A percentile compares a stretch with the other conserved stretches of the same genome.
These are phyloP conservation scores for Leccinum sublutescens DNA, from an alignment of 768 basidiomycete species.

Conservation along the genomic window DNA sequence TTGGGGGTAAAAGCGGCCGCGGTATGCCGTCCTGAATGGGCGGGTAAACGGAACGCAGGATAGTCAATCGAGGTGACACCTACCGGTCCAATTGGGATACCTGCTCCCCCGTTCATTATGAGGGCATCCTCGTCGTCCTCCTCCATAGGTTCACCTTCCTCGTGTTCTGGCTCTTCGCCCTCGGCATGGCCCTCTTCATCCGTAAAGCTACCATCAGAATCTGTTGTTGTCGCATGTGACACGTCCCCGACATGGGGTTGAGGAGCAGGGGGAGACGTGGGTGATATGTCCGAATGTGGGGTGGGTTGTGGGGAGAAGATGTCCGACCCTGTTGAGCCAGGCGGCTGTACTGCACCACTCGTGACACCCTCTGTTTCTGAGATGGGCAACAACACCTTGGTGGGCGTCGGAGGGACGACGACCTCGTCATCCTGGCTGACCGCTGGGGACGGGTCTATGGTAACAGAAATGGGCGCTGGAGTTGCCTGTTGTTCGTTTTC, in stretches of 20 bases:
- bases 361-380: conserved; percentile 86
- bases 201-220: conserved; percentile 43
- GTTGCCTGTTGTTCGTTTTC: conserved; percentile 39
- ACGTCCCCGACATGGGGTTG: conserved; percentile 31
- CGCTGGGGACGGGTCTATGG: conserved; percentile 20
- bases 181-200: conserved; percentile 68
- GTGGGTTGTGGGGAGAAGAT: conserved; percentile 29
- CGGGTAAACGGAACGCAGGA: conserved; percentile 5
- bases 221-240: conserved; percentile 32
- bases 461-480: conserved; percentile 20
- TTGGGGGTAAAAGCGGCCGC: conserved; percentile 82
- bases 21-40: conserved; percentile 74
- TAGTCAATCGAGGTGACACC: conserved; percentile 31
- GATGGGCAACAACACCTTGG: conserved; percentile 45
- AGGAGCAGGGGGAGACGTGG: conserved; percentile 22
- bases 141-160: conserved; percentile 62
- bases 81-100: conserved; percentile 92
- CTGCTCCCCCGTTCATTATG: conserved; percentile 88
- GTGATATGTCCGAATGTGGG: conserved; percentile 24
- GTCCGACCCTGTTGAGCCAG: conserved; percentile 68
- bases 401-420: conserved; percentile 49
- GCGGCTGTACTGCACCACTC: conserved; percentile 89
- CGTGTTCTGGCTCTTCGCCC: conserved; percentile 65
- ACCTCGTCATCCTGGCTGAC: conserved; percentile 36
- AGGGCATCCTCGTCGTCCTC: conserved; percentile 85